Evolutionary conservation across 257 asterid species (phyloP).

Genomic region (Capsicum chinense): DNA sequence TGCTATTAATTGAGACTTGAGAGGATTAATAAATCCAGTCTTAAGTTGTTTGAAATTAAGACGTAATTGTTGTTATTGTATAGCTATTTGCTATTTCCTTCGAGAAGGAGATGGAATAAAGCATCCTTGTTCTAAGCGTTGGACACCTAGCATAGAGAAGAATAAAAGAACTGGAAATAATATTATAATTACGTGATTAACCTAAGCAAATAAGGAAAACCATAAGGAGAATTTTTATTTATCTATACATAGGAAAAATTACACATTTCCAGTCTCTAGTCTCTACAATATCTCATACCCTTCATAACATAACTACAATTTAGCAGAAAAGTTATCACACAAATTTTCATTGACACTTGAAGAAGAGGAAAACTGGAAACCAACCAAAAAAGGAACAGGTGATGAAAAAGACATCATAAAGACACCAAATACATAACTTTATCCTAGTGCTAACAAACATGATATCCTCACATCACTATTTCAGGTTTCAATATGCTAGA

Average conservation of each 20-base stretch:
- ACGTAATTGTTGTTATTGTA: not conserved
- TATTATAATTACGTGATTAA: not conserved
- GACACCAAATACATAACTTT: not conserved
- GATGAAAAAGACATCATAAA: not conserved
- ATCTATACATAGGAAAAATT: not conserved
- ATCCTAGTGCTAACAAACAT: slow-evolving; percentile 18
- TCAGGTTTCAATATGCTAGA: slow-evolving; percentile 46
- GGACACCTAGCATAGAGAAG: not conserved
- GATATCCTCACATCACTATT: slow-evolving; percentile 46
- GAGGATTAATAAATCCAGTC: not conserved
- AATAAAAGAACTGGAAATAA: not conserved
- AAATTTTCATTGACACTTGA: not conserved
- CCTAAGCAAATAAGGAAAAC: slow-evolving; percentile 1
- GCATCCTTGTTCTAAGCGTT: not conserved
- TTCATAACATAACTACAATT: not conserved
- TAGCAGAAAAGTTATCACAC: not conserved
- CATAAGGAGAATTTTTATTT: not conserved
- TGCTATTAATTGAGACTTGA: not conserved
- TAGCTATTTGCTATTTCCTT: not conserved
- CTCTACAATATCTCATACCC: slow-evolving; percentile 23
- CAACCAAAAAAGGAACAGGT: not conserved
- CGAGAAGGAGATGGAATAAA: not conserved
- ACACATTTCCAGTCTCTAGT: not conserved
- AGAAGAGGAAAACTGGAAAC: slow-evolving; percentile 23
- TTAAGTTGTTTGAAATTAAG: not conserved